Base-by-base conservation (phyloP, 352 stramenopile genomes). In the Thalassiosira oceanica region DNA sequence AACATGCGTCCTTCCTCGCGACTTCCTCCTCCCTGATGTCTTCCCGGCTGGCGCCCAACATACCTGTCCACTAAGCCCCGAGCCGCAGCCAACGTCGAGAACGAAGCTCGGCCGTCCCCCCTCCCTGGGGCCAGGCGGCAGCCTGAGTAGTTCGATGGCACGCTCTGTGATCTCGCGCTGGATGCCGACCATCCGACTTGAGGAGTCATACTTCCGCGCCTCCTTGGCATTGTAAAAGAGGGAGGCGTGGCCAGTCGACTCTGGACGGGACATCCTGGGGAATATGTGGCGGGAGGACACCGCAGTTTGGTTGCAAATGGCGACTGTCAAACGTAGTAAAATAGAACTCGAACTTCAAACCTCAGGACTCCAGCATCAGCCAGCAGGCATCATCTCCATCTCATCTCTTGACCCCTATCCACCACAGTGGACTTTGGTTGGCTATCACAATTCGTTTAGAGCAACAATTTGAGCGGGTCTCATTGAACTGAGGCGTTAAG, bases 1-100 rank as follows among this genome's bases (percentile, higher is more conserved):
- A 16, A 61, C 36, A 74, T 67, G 50, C 18, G 16, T 20, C 11
- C 55, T 55, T 27, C 29, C 28, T 41, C n/a, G 37, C 8, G n/a
- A 46, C 24, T 31, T 63, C 10, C 3, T 16, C 1, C 11, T 24
- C 62, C 13, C 16, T 16, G n/a, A n/a, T n/a, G n/a, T n/a, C n/a
- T n/a, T n/a, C n/a, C n/a, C n/a, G n/a, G n/a, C n/a, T 10, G 8
- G 0, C 10, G 10, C 29, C 16, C 1, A 24, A 51, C 51, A 0
- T 27, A 73, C 64, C 61, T 93, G 80, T 66, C 96, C 96, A 85
- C 93, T 98, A 20, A 99, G 85, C 21, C 96, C 96, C 61, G 92
- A 97, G 31, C 96, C 96, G 82, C 96, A 98, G 15, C 96, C 96
- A 27, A 99, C 90, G 79, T 99, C 96, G 6, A 99, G 75, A 43